Evolutionary conservation across 2,329 filamentous ascomycete genomes (phyloP).

Genomic region (Phoma sp.): DNA sequence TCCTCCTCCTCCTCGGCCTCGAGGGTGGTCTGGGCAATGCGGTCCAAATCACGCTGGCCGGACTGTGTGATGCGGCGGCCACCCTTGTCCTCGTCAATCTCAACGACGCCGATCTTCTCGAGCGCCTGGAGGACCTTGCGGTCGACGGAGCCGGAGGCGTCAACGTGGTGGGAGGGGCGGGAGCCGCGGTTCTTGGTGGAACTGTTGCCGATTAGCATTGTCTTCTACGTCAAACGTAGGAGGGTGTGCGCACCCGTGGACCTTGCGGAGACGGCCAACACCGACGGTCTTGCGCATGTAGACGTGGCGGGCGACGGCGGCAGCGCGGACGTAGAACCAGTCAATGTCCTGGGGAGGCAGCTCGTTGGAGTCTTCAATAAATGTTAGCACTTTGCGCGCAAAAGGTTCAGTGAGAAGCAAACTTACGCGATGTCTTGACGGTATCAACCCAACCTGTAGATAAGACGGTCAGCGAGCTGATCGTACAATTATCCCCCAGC

Average conservation of each 20-base stretch:
- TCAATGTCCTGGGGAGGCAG: constrained; percentile 97
- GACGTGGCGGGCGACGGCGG: constrained; percentile 95
- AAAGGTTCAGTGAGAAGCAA: neutral
- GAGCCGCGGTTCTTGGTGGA: constrained; percentile 94
- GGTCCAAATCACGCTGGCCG: constrained; percentile 99
- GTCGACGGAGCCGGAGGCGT: constrained; percentile 94
- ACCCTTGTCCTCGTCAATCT: constrained; percentile 98
- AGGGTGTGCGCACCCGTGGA: constrained; percentile 66
- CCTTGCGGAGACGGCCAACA: constrained; percentile 96
- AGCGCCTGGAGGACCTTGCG: constrained; percentile 97
- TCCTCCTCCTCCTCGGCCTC: constrained; percentile 60
- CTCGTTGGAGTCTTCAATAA: constrained; percentile 78
- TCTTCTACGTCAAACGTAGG: neutral
- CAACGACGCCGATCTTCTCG: constrained; percentile 98
- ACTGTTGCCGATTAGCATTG: constrained; percentile 20
- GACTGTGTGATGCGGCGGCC: constrained; percentile 97
- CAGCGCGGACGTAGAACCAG: constrained; percentile 92
- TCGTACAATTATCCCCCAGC: constrained; percentile 56
- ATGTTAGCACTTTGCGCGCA: constrained; percentile 22
- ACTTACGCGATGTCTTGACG: constrained; percentile 84
- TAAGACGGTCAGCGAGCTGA: constrained; percentile 53
- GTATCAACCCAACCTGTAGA: constrained; percentile 96
- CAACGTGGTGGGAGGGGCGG: constrained; percentile 91
- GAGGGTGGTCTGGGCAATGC: constrained; percentile 60
- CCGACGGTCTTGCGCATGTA: constrained; percentile 99